Evolutionary conservation across 202 grass and related monocot species (phyloP), one percentile per base, ranked within the genome.

Genomic region (Zizania palustris): DNA sequence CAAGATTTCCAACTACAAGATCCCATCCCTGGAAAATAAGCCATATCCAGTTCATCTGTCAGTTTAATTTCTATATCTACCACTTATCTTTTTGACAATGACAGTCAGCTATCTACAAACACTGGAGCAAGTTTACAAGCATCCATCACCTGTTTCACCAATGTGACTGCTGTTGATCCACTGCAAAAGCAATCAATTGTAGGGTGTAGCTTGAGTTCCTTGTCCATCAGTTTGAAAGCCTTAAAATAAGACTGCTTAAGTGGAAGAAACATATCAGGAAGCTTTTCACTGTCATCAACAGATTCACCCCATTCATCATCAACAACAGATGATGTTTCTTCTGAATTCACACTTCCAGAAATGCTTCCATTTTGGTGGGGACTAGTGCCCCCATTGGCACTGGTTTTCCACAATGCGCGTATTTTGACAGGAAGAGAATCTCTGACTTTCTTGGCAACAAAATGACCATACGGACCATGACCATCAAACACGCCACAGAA

Each of bases 141-240:
- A 88, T 65, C 14, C 35, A 57, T 83, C 81, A 96, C 96, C 96
- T 99, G 90, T 65, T 96, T 99, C 80, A 99, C 80, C 62, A 99
- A 49, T 74, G 96, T 96, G 45, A 99, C 96, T 74, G 96, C 92
- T 19, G 96, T 99, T 45, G 85, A 85, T 67, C 96, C 96, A 72
- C 96, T 99, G 74, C 96, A 99, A 81, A 99, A 99, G 77, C 96
- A 99, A 87, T 99, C 96, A 49, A 99, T 90, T 54, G 73, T 87
- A 57, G 88, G 80, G 63, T 99, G 89, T 60, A 92, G 54, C 83
- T 91, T 99, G 70, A 99, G 83, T 60, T 99, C 96, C 81, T 90
- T 92, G 72, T 99, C 96, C 96, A 99, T 99, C 45, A 74, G 85
- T 67, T 90, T 99, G 84, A 99, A 99, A 80, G 90, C 90, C 84